These are phyloP conservation scores for Dendryphion nanum DNA, from an alignment of 2,329 filamentous ascomycete species.

Conservation along the genomic window DNA sequence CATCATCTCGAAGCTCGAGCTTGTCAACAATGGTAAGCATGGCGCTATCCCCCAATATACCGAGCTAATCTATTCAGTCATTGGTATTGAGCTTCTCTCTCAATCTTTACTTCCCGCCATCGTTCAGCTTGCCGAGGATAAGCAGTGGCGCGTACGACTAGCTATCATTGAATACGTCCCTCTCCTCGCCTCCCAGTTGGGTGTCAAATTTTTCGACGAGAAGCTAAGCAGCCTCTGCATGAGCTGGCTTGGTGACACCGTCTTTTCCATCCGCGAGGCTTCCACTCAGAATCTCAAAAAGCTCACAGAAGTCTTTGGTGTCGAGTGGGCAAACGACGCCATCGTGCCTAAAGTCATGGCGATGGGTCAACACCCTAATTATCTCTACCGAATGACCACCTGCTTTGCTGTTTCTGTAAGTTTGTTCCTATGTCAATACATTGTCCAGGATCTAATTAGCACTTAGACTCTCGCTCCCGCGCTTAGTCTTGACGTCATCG, in stretches of 20 bases:
- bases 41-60: no score
- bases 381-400: conserved; percentile 99
- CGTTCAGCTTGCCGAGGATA: conserved; percentile 95
- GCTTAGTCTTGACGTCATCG: conserved; percentile 89
- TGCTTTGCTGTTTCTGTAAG: conserved; percentile 97
- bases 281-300: conserved; percentile 98
- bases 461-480: conserved; percentile 87
- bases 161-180: conserved; percentile 99
- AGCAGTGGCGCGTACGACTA: conserved; percentile 96
- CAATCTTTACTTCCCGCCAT: conserved; percentile 96
- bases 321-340: conserved; percentile 94
- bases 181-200: conserved; percentile 89
- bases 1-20: conserved; percentile 99
- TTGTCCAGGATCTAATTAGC: conserved; percentile 11
- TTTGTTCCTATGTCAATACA: conserved; percentile 23
- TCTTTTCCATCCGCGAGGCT: conserved; percentile 97
- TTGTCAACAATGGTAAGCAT: conserved; percentile 83
- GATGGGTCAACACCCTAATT: conserved; percentile 98
- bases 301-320: conserved; percentile 96
- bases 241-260: conserved; percentile 97
- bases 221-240: conserved; percentile 94
- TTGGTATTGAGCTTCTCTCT: conserved; percentile 94
- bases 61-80: conserved; percentile 59
- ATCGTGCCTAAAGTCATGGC: conserved; percentile 99
- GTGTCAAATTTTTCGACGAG: conserved; percentile 97